Conservation (phyloP, 768 basidiomycete genomes). For the Mycena indigotica region DNA sequence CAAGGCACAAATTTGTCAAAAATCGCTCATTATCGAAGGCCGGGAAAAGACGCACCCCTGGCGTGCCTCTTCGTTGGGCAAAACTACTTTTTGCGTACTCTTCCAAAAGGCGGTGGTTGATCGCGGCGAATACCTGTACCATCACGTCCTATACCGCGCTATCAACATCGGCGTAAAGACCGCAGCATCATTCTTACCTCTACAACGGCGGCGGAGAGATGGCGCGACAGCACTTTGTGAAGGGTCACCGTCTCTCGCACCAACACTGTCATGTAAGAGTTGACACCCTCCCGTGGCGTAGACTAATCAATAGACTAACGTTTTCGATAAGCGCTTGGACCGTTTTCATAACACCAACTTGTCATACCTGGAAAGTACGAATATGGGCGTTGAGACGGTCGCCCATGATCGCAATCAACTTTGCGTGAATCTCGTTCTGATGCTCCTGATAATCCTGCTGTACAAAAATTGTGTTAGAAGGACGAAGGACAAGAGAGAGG, state of each 20-base stretch:
- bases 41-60: too few relatives aligned
- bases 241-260: slow-evolving; percentile 94
- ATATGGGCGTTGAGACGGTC: slow-evolving; percentile 88
- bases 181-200: slow-evolving; percentile 61
- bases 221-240: slow-evolving; percentile 94
- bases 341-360: too few relatives aligned
- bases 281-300: slow-evolving; percentile 61
- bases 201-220: slow-evolving; percentile 75
- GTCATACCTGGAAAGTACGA: slow-evolving; percentile 79
- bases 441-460: slow-evolving; percentile 97
- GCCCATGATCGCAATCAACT: slow-evolving; percentile 97
- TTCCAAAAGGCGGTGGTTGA: slow-evolving; percentile 87
- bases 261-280: slow-evolving; percentile 90
- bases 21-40: slow-evolving; percentile 83
- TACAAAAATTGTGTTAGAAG: slow-evolving; percentile 15
- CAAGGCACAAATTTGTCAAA: slow-evolving; percentile 53
- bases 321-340: too few relatives aligned
- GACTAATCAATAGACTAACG: slow-evolving; percentile 78
- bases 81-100: slow-evolving; percentile 79
- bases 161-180: slow-evolving; percentile 15
- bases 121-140: slow-evolving; percentile 91
- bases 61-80: too few relatives aligned
- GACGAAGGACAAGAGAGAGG: slow-evolving; percentile 6
- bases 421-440: slow-evolving; percentile 97
- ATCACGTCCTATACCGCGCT: slow-evolving; percentile 72